These are phyloP conservation scores for Globisporangium canariense DNA, from an alignment of 352 stramenopile genomes.

Conservation along the genomic window DNA sequence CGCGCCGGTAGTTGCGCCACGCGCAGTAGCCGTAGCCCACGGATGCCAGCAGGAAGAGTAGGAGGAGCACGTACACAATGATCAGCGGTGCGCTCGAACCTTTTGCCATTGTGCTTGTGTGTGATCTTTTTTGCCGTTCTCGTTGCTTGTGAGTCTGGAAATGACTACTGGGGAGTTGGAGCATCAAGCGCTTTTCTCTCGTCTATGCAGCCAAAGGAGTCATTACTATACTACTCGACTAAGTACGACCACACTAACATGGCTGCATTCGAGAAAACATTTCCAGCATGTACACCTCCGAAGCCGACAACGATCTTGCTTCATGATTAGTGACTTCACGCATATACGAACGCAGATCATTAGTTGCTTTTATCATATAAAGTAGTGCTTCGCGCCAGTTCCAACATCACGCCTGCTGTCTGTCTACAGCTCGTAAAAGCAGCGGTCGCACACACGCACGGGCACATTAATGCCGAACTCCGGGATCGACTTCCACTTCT, in stretches of 20 bases:
- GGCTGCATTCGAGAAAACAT: not conserved
- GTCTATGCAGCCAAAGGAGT: not conserved
- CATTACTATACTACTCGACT: not conserved
- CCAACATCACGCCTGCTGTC: constrained; percentile 15
- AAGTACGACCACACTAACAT: constrained; percentile 11
- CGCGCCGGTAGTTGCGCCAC: constrained; percentile 32
- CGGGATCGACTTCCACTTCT: constrained; percentile 82
- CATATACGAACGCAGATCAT: not conserved
- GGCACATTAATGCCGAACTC: constrained; percentile 85
- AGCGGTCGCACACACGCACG: constrained; percentile 83
- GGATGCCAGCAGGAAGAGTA: constrained; percentile 25
- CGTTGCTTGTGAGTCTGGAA: not conserved
- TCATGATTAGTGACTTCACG: not conserved
- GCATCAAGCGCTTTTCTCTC: not conserved
- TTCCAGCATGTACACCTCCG: not conserved
- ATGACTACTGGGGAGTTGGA: not conserved
- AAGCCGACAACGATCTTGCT: no score
- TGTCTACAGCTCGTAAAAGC: constrained; percentile 72
- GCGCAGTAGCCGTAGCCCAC: constrained; percentile 27
- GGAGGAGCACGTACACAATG: constrained; percentile 24
- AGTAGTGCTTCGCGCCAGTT: not conserved
- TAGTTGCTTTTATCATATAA: no score
- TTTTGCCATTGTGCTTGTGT: not conserved
- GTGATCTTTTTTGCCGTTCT: not conserved
- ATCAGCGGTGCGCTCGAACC: constrained; percentile 13